Percentiles rank a stretch among this genome's conserved stretches.
These are phyloP conservation scores for Aspergillus conjunctus DNA, from an alignment of 495 filamentous ascomycete genomes.

Conservation along the genomic window DNA sequence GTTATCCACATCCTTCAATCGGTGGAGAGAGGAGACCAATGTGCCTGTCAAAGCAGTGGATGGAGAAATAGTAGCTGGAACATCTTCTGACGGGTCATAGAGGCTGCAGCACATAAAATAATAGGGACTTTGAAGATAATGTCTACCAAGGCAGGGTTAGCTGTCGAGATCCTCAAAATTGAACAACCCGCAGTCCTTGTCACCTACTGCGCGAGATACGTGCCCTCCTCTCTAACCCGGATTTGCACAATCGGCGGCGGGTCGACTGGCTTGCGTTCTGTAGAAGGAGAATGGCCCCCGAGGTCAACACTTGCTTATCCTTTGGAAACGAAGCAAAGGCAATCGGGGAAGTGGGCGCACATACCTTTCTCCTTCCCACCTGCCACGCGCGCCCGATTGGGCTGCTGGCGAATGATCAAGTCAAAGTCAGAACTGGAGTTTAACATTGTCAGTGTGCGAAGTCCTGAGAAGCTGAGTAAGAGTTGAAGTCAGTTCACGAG, in stretches of 20 bases:
- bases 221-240: conserved; percentile 61
- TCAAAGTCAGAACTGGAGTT: conserved; percentile 58
- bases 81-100: conserved; percentile 64
- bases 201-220: conserved; percentile 73
- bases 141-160: conserved; percentile 44
- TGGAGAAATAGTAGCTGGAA: conserved; percentile 52
- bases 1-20: conserved; percentile 90
- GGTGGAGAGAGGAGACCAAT: conserved; percentile 87
- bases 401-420: conserved; percentile 67
- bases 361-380: conserved; percentile 73
- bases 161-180: background rate
- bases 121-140: conserved; percentile 76
- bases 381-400: conserved; percentile 65
- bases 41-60: conserved; percentile 72
- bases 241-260: conserved; percentile 92
- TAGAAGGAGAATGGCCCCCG: conserved; percentile 11
- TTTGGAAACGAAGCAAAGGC: background rate
- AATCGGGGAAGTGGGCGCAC: conserved; percentile 18
- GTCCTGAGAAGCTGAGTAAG: conserved; percentile 36
- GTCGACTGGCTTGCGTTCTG: conserved; percentile 93
- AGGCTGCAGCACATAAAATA: conserved; percentile 78
- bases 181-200: background rate
- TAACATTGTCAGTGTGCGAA: conserved; percentile 46
- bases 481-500: conserved; percentile 30
- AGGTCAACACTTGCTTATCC: conserved; percentile 20